phyloP scores from a whole-genome alignment of 192 early-diverging fungal species.

The Coemansia umbellata region DNA sequence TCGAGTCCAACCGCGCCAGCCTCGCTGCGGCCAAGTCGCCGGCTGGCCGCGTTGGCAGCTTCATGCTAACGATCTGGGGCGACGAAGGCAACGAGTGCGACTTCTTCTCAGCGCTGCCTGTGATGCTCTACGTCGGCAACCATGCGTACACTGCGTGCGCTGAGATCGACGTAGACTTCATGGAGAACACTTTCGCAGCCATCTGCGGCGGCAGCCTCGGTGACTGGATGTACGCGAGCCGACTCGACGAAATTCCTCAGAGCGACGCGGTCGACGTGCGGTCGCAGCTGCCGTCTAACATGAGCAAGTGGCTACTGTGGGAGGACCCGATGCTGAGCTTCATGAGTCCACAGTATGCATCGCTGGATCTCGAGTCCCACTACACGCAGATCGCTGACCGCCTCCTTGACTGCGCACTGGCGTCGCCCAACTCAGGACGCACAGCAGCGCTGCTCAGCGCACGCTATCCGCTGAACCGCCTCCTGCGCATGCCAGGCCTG shows the following conservation, averaged over 20 bases:
- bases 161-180: conserved; percentile 57
- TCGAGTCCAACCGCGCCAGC: conserved; percentile 71
- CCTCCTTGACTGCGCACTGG: conserved; percentile 50
- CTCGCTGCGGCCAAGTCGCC: conserved; percentile 62
- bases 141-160: conserved; percentile 63
- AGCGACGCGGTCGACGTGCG: conserved; percentile 47
- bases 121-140: conserved; percentile 70
- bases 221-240: conserved; percentile 67
- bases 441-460: conserved; percentile 4
- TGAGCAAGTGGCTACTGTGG: conserved; percentile 85
- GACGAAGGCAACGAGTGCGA: conserved; percentile 93
- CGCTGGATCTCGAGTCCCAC: conserved; percentile 63
- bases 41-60: conserved; percentile 58
- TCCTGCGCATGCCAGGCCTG: conserved; percentile 63
- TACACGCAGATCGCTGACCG: conserved; percentile 57
- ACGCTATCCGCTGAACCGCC: conserved; percentile 64
- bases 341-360: conserved; percentile 73
- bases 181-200: conserved; percentile 66
- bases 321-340: conserved; percentile 76
- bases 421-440: conserved; percentile 11
- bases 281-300: conserved; percentile 63
- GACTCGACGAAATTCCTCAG: conserved; percentile 51
- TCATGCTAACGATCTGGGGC: conserved; percentile 85
- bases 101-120: conserved; percentile 76
- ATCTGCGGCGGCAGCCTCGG: conserved; percentile 77